These are phyloP conservation scores for Polyporus tsugae DNA, from an alignment of 1,284 basidiomycete species.

Conservation along the genomic window DNA sequence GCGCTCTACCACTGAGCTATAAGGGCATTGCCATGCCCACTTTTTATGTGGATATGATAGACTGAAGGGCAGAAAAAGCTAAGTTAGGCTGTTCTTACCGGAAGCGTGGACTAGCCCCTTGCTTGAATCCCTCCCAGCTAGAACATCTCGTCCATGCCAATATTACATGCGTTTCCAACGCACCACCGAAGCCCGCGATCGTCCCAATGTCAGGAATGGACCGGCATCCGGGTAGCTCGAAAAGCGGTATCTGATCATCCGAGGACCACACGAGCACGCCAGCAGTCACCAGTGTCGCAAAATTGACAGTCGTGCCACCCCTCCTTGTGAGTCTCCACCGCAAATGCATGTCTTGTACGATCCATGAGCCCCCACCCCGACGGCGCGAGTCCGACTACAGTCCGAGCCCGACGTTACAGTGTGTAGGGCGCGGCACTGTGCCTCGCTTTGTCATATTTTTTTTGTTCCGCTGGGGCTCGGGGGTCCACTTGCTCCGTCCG, in stretches of 20 bases:
- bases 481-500: constrained; percentile 21
- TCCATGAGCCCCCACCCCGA: not conserved
- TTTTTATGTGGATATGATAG: too few species aligned
- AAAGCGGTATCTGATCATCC: constrained; percentile 8
- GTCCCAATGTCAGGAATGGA: not conserved
- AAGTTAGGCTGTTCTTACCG: too few species aligned
- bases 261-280: not conserved
- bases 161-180: not conserved
- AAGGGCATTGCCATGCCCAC: too few species aligned
- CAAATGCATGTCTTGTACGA: constrained; percentile 13
- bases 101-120: too few species aligned
- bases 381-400: not conserved
- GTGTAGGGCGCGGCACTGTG: not conserved
- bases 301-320: constrained; percentile 10
- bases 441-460: constrained; percentile 11
- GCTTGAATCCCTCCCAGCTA: too few species aligned
- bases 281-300: not conserved
- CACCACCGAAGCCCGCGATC: not conserved
- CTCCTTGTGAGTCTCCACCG: not conserved
- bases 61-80: too few species aligned
- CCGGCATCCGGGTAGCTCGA: not conserved
- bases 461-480: constrained; percentile 12
- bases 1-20: constrained; percentile 34
- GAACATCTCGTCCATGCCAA: too few species aligned
- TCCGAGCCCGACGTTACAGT: constrained; percentile 2